Evolutionary conservation across 805 yeast species (phyloP), one percentile per base, ranked within the genome.

Genomic region (Blastobotrys muscicola): DNA sequence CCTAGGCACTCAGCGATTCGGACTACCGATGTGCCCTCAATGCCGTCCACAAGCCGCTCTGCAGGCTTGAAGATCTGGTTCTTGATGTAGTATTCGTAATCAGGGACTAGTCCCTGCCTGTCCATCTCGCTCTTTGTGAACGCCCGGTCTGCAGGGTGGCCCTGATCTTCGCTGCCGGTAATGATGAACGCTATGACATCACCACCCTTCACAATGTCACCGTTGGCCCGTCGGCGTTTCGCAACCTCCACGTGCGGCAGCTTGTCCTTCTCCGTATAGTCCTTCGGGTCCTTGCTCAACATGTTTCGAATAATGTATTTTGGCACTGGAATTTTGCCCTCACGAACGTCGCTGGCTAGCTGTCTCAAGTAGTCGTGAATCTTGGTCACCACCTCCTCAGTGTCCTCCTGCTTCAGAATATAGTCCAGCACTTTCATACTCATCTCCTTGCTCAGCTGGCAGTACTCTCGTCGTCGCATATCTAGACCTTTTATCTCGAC

Each of bases 401-500:
- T 78, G 50, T 85, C 95, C 23, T 67, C 65, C 49, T 82, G 86
- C 7, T 83, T 74, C 14, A 90, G 68, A 36, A 90, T 67, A 50
- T 81, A 76, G 51, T 81, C 70, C 54, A 92, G 70, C 4, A 85
- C 84, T 60, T 71, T 79, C 6, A 78, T 76, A 1, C 96, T 86
- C 4, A 84, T 76, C 43, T 90, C 95, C 60, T 89, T 92, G 1
- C 97, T 85, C 40, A 92, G 66, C 40, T 87, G 94, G 67, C 97
- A 86, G 61, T 75, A 92, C 64, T 92, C 99, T 70, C 99, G 85
- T 63, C 98, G 87, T 58, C 76, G 80, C 94, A 92, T 81, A 68
- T 92, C 99, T 40, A 92, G 73, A 57, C 99, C 99, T 61, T 92
- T 92, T 36, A 90, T 95, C 62, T 92, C 97, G 49, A 90, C 68